A percentile compares a stretch with the other conserved stretches of the same genome.
phyloP scores from a whole-genome alignment of 768 basidiomycete genomes.

The Chiua virens region DNA sequence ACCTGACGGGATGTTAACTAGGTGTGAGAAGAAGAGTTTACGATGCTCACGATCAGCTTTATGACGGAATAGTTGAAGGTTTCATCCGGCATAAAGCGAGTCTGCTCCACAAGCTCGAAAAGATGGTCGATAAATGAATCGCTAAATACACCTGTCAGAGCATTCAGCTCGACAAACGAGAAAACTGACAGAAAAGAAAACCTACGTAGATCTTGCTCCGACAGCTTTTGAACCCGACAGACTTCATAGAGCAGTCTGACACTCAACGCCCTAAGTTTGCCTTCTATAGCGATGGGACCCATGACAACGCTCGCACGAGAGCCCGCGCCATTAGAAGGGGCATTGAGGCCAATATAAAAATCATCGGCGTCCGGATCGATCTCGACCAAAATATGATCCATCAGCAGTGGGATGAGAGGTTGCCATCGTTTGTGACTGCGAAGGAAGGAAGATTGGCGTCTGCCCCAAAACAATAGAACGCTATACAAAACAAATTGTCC shows the following conservation, averaged over 20 bases:
- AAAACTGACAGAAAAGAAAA: slow-evolving; percentile 6
- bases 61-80: slow-evolving; percentile 94
- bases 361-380: slow-evolving; percentile 76
- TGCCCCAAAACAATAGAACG: slow-evolving; percentile 74
- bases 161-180: slow-evolving; percentile 7
- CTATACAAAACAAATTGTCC: slow-evolving; percentile 76
- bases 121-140: slow-evolving; percentile 85
- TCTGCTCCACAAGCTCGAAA: slow-evolving; percentile 93
- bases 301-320: slow-evolving; percentile 41
- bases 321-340: slow-evolving; percentile 26
- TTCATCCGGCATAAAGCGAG: slow-evolving; percentile 84
- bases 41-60: slow-evolving; percentile 75
- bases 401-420: slow-evolving; percentile 73
- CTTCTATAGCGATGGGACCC: slow-evolving; percentile 72
- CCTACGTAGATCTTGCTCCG: slow-evolving; percentile 76
- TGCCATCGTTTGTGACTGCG: slow-evolving; percentile 84
- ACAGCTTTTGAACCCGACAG: slow-evolving; percentile 85
- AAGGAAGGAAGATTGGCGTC: slow-evolving; percentile 65
- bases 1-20: slow-evolving; percentile 50
- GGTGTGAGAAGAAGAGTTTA: neutral
- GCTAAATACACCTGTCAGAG: slow-evolving; percentile 64
- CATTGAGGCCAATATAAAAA: slow-evolving; percentile 44
- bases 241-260: slow-evolving; percentile 87
- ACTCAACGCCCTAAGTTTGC: slow-evolving; percentile 69
- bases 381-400: slow-evolving; percentile 82